phyloP scores from a whole-genome alignment of 495 filamentous ascomycete genomes.

The Oleoguttula mirabilis region DNA sequence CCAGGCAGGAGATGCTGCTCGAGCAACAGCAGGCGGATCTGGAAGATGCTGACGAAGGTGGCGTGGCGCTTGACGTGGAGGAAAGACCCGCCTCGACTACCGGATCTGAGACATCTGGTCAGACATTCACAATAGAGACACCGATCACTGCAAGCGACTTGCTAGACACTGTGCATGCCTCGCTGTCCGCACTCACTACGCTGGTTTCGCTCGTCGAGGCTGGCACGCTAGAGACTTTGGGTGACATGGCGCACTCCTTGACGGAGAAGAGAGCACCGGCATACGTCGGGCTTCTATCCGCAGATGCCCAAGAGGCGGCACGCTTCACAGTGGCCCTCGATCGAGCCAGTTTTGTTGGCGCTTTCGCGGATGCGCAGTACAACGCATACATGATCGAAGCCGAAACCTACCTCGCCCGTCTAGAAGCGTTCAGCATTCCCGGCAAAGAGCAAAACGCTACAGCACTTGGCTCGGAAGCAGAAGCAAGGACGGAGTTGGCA shows the following conservation, averaged over 20 bases:
- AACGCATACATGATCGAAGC: constrained; percentile 10
- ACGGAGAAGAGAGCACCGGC: constrained; percentile 42
- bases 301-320: constrained; percentile 15
- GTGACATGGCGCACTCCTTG: constrained; percentile 30
- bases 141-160: constrained; percentile 50
- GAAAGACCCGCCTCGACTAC: constrained; percentile 20
- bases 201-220: constrained; percentile 38
- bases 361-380: constrained; percentile 21
- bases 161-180: constrained; percentile 52
- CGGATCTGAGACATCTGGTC: constrained; percentile 33
- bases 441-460: constrained; percentile 2
- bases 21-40: constrained; percentile 20
- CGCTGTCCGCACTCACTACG: constrained; percentile 45
- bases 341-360: constrained; percentile 17
- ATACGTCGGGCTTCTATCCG: constrained; percentile 35
- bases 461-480: constrained; percentile 15
- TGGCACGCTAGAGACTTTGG: constrained; percentile 30
- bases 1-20: constrained; percentile 32
- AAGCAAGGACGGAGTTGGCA: constrained; percentile 13
- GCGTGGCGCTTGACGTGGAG: constrained; percentile 7
- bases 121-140: constrained; percentile 50
- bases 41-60: constrained; percentile 11
- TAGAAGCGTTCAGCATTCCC: constrained; percentile 6
- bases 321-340: constrained; percentile 11
- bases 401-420: constrained; percentile 10